phyloP scores from a whole-genome alignment of 805 yeast species.

The Monosporozyma unispora region DNA sequence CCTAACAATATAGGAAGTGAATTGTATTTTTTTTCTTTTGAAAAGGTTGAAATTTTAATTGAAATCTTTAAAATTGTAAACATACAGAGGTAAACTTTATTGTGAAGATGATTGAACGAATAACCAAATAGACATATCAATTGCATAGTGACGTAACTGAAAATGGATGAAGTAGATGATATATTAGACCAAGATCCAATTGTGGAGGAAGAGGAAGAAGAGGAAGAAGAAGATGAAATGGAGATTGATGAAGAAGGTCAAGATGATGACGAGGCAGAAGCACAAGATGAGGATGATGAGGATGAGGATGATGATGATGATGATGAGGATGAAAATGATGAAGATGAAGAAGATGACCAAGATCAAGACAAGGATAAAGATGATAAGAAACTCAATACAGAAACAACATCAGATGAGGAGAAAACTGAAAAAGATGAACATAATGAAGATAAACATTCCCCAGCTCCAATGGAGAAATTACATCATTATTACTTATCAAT shows the following conservation, averaged over 20 bases:
- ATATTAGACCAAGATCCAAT: slow-evolving; percentile 23
- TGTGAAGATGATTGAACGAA: neutral
- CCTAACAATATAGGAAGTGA: too few relatives aligned
- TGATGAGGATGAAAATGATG: slow-evolving; percentile 13
- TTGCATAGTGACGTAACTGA: neutral
- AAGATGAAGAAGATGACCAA: slow-evolving; percentile 17
- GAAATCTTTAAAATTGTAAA: neutral
- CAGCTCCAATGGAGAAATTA: slow-evolving; percentile 11
- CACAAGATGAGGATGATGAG: slow-evolving; percentile 19
- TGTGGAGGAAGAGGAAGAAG: slow-evolving; percentile 22
- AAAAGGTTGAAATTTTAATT: neutral
- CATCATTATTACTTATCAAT: slow-evolving; percentile 29
- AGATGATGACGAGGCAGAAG: slow-evolving; percentile 19
- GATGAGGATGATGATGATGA: slow-evolving; percentile 17
- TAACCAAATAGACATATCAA: too few relatives aligned
- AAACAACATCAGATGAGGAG: slow-evolving; percentile 12
- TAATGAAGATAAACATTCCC: slow-evolving; percentile 3
- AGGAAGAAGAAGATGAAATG: slow-evolving; percentile 20
- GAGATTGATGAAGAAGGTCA: slow-evolving; percentile 15
- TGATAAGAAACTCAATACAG: too few relatives aligned
- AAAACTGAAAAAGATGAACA: slow-evolving; percentile 11
- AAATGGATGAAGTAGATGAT: slow-evolving; percentile 28
- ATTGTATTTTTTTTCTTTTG: too few relatives aligned
- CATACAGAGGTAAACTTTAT: too few relatives aligned
- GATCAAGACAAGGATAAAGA: slow-evolving; percentile 8